Evolutionary conservation across 2,329 filamentous ascomycete species (phyloP), one percentile per base, ranked within the genome.

Genomic region (Botrytis deweyae): DNA sequence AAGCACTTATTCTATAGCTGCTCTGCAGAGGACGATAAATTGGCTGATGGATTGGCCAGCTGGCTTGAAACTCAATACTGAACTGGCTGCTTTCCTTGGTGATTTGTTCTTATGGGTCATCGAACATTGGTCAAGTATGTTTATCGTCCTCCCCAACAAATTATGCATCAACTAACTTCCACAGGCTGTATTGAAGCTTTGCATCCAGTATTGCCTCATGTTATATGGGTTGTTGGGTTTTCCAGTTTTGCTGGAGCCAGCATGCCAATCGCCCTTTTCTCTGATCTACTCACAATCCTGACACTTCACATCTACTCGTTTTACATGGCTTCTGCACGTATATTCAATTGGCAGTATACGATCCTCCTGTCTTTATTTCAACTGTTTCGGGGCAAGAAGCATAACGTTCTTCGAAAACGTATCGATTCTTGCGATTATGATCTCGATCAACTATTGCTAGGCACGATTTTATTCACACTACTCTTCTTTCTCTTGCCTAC

Each of bases 371-470:
- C 95, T 18, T 90, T 99, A n/a, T 99, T 99, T 83, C 97, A 99
- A 82, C 90, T 99, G 16, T 99, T 99, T 81, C 93, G 95, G 46
- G 97, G 96, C 74, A 98, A 98, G 85, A 99, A 99, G 83, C 92
- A 97, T 81, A 99, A 99, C 78, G 92, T 99, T 25, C 88, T 99
- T 36, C 92, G 97, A 75, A 97, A 98, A 81, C 94, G 96, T 83
- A 98, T 99, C 80, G 96, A 99, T 82, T 97, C 95, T 65, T 99
- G 96, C 86, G 96, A 98, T 84, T 99, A 99, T 84, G 96, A 98
- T 81, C 88, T 99, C 38, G 96, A 99, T 81, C 97, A 99, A 83
- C 89, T 99, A 6, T 90, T 99, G 10, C 91, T 99, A 12, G 96
- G 96, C 75, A 99, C 96, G 0, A 98, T 99, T 74, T 86, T 99